phyloP scores from a whole-genome alignment of 345 rosid species.

The Leavenworthia alabamica region DNA sequence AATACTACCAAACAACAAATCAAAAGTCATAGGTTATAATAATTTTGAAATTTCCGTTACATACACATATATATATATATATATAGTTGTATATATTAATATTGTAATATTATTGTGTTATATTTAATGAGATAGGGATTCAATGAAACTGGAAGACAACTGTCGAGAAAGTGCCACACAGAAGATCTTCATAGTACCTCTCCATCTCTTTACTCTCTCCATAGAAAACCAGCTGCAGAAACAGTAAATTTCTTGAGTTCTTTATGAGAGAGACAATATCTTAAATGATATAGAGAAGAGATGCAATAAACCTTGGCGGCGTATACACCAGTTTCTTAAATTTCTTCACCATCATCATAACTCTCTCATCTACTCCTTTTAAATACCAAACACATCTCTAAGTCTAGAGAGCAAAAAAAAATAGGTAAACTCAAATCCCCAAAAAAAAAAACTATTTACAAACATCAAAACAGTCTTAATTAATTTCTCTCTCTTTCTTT shows the following conservation, averaged over 20 bases:
- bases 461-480: conserved; percentile 5
- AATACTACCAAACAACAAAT: too few species aligned
- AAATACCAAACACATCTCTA: conserved; percentile 30
- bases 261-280: conserved; percentile 24
- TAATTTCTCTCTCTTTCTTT: not conserved
- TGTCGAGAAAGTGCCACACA: conserved; percentile 48
- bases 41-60: not conserved
- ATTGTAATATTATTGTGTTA: not conserved
- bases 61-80: too few species aligned
- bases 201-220: not conserved
- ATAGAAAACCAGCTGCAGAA: conserved; percentile 19
- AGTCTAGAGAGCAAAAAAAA: not conserved
- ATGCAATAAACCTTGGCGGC: conserved; percentile 68
- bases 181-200: too few species aligned
- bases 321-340: conserved; percentile 44
- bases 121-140: conserved; percentile 34
- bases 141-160: conserved; percentile 56
- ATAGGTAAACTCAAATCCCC: conserved; percentile 28
- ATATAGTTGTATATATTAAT: not conserved
- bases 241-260: conserved; percentile 17
- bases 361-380: conserved; percentile 52
- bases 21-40: too few species aligned
- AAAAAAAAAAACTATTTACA: not conserved
- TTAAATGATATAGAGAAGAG: conserved; percentile 26
- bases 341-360: conserved; percentile 25